Conservation (phyloP, 2,329 filamentous ascomycete genomes). For the Neonectria coccinea region DNA sequence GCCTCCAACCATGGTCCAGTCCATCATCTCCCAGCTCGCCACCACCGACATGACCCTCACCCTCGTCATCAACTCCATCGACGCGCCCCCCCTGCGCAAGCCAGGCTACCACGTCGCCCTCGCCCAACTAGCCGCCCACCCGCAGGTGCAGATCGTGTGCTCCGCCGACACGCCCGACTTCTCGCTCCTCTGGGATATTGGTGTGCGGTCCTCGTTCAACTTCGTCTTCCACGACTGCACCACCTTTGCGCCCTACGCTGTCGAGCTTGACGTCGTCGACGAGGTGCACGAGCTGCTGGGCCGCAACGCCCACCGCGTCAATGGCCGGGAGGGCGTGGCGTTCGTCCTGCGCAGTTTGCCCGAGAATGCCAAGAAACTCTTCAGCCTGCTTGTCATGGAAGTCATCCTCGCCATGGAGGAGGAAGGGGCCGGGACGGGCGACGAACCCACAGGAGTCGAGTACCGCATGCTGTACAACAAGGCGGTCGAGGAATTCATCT, state of each 20-base stretch:
- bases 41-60: constrained; percentile 63
- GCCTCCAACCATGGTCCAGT: constrained; percentile 75
- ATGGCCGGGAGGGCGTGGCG: constrained; percentile 89
- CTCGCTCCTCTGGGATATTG: constrained; percentile 88
- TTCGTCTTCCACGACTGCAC: constrained; percentile 95
- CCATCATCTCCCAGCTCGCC: constrained; percentile 71
- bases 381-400: constrained; percentile 86
- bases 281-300: constrained; percentile 90
- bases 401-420: constrained; percentile 78
- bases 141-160: constrained; percentile 77
- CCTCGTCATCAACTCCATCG: constrained; percentile 87
- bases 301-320: constrained; percentile 80
- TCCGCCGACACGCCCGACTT: constrained; percentile 92
- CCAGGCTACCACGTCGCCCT: constrained; percentile 77
- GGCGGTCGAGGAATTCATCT: constrained; percentile 96
- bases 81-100: constrained; percentile 81
- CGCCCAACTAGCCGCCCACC: constrained; percentile 80
- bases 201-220: constrained; percentile 83
- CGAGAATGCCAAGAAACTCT: constrained; percentile 90
- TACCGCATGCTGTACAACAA: constrained; percentile 94
- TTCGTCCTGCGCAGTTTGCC: constrained; percentile 92
- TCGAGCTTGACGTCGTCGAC: constrained; percentile 87
- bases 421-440: constrained; percentile 59
- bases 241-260: constrained; percentile 80
- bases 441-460: constrained; percentile 79